phyloP scores from a whole-genome alignment of 2,329 filamentous ascomycete genomes.

The Gaeumannomyces tritici region DNA sequence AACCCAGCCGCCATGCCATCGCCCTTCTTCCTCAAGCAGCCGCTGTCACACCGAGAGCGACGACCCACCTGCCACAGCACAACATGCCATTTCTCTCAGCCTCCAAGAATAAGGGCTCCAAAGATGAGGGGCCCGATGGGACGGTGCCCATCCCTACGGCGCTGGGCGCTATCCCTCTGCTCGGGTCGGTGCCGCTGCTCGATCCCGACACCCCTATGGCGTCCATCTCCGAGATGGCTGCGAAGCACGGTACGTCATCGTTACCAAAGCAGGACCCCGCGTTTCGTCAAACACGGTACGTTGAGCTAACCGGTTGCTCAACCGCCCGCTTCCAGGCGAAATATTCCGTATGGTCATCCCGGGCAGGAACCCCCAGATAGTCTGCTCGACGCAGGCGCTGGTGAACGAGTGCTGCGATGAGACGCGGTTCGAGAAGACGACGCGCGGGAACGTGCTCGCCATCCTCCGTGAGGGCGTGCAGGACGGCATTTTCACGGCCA shows the following conservation, averaged over 20 bases:
- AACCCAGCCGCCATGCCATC: not conserved
- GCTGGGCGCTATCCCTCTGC: not conserved
- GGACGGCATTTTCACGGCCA: slow-evolving; percentile 54
- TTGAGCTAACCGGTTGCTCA: not conserved
- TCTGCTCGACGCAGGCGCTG: slow-evolving; percentile 18
- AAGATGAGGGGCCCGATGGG: not conserved
- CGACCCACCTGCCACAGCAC: not conserved
- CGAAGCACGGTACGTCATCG: slow-evolving; percentile 50
- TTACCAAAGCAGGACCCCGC: not conserved
- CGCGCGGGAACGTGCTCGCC: slow-evolving; percentile 28
- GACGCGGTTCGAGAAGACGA: slow-evolving; percentile 51
- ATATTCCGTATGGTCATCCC: slow-evolving; percentile 46
- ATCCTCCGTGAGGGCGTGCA: slow-evolving; percentile 46
- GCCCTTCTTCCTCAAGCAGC: not conserved
- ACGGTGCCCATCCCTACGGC: not conserved
- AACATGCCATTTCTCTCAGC: not conserved
- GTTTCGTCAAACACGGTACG: not conserved
- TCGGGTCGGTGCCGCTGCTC: not conserved
- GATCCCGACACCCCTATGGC: slow-evolving; percentile 38
- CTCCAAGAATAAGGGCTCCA: not conserved
- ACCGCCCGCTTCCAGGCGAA: slow-evolving; percentile 43
- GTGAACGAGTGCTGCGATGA: slow-evolving; percentile 58
- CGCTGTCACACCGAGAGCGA: not conserved
- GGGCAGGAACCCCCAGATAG: not conserved
- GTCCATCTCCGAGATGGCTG: slow-evolving; percentile 46